Base-by-base conservation (phyloP, 345 rosid genomes). In the Anacardium occidentale region DNA sequence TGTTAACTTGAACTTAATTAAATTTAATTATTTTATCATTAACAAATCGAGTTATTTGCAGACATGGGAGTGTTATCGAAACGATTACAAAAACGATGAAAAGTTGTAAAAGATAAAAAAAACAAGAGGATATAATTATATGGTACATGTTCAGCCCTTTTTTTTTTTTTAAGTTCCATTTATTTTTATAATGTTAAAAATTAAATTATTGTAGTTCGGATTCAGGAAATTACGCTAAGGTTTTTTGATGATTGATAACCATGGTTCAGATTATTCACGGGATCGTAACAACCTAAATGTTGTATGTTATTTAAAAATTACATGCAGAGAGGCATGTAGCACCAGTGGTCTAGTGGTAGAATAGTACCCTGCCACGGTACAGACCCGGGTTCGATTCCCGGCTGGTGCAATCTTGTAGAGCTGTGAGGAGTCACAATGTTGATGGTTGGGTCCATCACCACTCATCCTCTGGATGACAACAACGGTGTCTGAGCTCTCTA, bases 41-140 rank as follows among this genome's bases (percentile, higher is more conserved):
- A 55, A 53, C 51, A 15, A 58, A 40, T 32, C 55, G 12, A 44
- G 6, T 65, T 62, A 7, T 51, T 15, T 69, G 81, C 84, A 91
- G 97, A 85, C 44, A 64, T 89, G 69, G 98, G 98, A 68, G 90
- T 91, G 62, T 58, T 94, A 89, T 65, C 96, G 89, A 2, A 69
- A 79, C 24, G 77, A 84, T 75, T 89, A 86, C 21, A 96, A 91
- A 84, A 84, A 87, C 48, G 96, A 91, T 76, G 77, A 77, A 18
- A 87, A 90, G 42, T 81, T 90, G 75, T 34, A 53, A 73, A 85
- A 85, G 75, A 87, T 94, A 52, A 81, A 96, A 74, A 89, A 85
- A 78, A 83, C 76, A 14, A 85, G 97, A 80, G 98, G 98, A 12
- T 94, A 91, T 73, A 85, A 79, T 80, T 94, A 91, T 91, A 87